These are phyloP conservation scores for Kluyveromyces nonfermentans DNA, from an alignment of 805 yeast species.

Conservation along the genomic window DNA sequence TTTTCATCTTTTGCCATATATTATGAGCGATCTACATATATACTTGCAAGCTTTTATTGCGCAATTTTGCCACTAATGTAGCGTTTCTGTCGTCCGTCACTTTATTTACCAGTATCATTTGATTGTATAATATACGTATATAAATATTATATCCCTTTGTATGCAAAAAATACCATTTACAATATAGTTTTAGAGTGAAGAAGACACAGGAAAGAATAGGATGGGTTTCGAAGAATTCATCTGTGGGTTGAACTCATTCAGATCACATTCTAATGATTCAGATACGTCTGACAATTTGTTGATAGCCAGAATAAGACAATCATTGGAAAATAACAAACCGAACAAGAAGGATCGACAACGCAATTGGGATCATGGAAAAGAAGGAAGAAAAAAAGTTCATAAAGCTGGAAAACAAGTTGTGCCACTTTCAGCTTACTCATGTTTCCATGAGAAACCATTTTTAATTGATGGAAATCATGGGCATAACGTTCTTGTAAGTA, in stretches of 20 bases:
- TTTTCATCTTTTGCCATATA: too few relatives aligned
- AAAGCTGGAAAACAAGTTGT: not conserved
- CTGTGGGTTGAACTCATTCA: not conserved
- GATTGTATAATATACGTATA: too few relatives aligned
- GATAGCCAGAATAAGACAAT: not conserved
- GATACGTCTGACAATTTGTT: not conserved
- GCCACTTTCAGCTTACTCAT: constrained; percentile 19
- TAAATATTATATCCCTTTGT: too few relatives aligned
- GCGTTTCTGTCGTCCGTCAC: too few relatives aligned
- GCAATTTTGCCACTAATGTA: too few relatives aligned
- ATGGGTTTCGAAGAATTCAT: not conserved
- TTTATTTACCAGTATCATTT: too few relatives aligned
- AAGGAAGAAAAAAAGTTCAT: not conserved
- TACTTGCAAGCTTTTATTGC: too few relatives aligned
- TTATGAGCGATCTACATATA: too few relatives aligned
- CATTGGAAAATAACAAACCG: not conserved
- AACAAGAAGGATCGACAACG: not conserved
- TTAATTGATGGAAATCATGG: not conserved
- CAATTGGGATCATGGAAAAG: not conserved
- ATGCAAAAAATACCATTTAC: too few relatives aligned
- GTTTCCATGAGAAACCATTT: constrained; percentile 13
- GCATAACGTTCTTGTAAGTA: not conserved
- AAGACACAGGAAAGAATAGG: not conserved
- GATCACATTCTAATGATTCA: not conserved
- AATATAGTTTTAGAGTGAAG: too few relatives aligned